phyloP scores from a whole-genome alignment of 441 rosid species.

The Mallotus japonicus region DNA sequence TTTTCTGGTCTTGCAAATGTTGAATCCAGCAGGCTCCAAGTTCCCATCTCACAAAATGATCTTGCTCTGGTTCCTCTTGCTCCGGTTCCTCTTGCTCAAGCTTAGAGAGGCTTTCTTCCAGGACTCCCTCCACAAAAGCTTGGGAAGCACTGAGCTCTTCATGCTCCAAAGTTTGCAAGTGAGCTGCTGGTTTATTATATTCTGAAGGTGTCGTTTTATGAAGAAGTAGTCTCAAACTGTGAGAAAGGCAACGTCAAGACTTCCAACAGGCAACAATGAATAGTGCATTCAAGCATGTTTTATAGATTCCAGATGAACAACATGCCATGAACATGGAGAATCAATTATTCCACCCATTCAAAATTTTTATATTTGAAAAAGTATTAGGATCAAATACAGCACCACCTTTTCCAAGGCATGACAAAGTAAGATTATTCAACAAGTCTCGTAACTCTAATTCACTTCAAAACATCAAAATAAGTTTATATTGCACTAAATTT shows the following conservation, averaged over 20 bases:
- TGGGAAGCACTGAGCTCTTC: constrained; percentile 64
- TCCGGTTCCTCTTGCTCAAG: constrained; percentile 40
- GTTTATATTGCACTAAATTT: neutral
- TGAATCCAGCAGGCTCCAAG: constrained; percentile 82
- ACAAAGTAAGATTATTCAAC: constrained; percentile 2
- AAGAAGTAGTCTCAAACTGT: constrained; percentile 61
- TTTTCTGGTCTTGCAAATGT: constrained; percentile 64
- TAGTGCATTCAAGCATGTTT: neutral
- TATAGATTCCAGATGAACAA: neutral
- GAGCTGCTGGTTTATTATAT: constrained; percentile 44
- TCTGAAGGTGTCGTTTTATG: constrained; percentile 50
- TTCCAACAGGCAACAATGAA: constrained; percentile 16
- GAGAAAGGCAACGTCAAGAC: constrained; percentile 29
- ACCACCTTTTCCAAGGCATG: constrained; percentile 1
- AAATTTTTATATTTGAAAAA: constrained; percentile 4
- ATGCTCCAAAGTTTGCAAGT: constrained; percentile 43
- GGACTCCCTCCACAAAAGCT: constrained; percentile 47
- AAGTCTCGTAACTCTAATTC: neutral
- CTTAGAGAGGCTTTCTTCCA: constrained; percentile 50
- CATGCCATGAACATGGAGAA: neutral
- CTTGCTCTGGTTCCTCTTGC: constrained; percentile 35
- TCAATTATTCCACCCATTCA: neutral
- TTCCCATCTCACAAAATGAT: constrained; percentile 61
- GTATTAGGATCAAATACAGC: neutral
- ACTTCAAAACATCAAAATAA: constrained; percentile 6